These are phyloP conservation scores for Pistacia atlantica DNA, from an alignment of 345 rosid genomes.

Conservation along the genomic window DNA sequence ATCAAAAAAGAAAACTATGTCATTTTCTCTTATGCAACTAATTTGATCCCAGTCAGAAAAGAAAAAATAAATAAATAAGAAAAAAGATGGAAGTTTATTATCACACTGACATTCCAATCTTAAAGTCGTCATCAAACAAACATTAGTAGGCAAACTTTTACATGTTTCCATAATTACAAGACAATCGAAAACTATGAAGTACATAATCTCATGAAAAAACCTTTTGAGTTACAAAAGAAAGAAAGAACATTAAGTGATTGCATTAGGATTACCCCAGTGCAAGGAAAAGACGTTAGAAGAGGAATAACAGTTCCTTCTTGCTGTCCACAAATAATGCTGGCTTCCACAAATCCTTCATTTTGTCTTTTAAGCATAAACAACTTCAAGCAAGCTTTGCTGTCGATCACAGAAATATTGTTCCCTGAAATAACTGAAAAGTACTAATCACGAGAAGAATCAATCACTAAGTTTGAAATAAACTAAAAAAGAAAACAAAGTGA, in stretches of 20 bases:
- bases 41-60: too few species aligned
- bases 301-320: constrained; percentile 9
- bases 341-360: constrained; percentile 20
- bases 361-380: constrained; percentile 19
- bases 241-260: not conserved
- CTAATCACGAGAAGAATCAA: not conserved
- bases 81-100: not conserved
- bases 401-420: not conserved
- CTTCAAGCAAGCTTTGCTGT: not conserved
- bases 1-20: too few species aligned
- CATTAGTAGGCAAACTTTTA: too few species aligned
- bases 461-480: not conserved
- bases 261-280: constrained; percentile 7
- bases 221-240: not conserved
- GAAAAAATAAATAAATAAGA: too few species aligned
- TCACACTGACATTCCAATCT: not conserved
- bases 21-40: too few species aligned
- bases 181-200: too few species aligned
- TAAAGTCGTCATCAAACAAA: not conserved
- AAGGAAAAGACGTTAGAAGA: constrained; percentile 10
- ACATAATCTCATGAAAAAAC: not conserved
- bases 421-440: constrained; percentile 16
- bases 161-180: too few species aligned
- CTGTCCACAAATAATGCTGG: constrained; percentile 7
- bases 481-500: not conserved